A percentile compares a stretch with the other conserved stretches of the same genome.
Evolutionary conservation across 345 rosid genomes (phyloP).

Genomic region (Lagerstroemia speciosa): DNA sequence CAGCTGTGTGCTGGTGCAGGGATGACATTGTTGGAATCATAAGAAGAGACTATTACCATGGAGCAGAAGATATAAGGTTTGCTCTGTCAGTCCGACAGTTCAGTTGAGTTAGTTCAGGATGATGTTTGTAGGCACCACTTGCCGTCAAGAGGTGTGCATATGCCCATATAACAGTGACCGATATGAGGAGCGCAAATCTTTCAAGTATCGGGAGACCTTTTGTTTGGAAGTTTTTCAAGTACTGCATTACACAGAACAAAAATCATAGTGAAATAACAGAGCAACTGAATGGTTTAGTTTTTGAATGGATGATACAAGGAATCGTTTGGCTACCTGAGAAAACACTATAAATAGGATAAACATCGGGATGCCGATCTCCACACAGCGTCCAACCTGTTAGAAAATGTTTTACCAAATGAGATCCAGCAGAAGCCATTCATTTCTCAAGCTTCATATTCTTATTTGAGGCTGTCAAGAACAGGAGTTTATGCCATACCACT

Average conservation of each 20-base stretch:
- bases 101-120: constrained; percentile 60
- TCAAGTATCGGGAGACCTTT: constrained; percentile 69
- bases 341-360: constrained; percentile 65
- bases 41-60: constrained; percentile 44
- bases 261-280: constrained; percentile 4
- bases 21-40: too few relatives aligned
- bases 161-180: constrained; percentile 74
- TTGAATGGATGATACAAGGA: not conserved
- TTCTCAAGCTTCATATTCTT: not conserved
- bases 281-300: not conserved
- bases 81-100: constrained; percentile 95
- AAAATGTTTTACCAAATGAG: not conserved
- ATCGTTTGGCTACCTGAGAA: constrained; percentile 54
- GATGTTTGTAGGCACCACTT: constrained; percentile 91
- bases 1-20: too few relatives aligned
- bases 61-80: constrained; percentile 96
- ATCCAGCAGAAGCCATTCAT: not conserved
- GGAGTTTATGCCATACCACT: constrained; percentile 39
- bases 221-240: constrained; percentile 63
- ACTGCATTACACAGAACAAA: constrained; percentile 34
- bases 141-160: constrained; percentile 96
- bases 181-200: constrained; percentile 80
- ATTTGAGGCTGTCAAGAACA: not conserved
- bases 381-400: constrained; percentile 72
- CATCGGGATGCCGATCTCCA: constrained; percentile 89